Evolutionary conservation across 805 yeast genomes (phyloP).

Genomic region (Candida saitoana): DNA sequence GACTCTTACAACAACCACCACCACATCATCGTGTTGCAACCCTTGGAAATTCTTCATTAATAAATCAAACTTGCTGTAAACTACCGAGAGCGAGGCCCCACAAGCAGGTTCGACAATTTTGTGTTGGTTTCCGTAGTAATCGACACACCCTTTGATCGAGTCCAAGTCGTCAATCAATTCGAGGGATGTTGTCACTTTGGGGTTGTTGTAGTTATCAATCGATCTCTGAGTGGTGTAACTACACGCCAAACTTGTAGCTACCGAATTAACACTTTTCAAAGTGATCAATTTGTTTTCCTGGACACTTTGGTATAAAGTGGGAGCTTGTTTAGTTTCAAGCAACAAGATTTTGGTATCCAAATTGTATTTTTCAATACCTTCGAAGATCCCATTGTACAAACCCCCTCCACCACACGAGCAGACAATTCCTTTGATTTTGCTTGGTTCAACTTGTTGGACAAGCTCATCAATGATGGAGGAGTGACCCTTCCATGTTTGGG

Average conservation of each 20-base stretch:
- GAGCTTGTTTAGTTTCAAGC: slow-evolving; percentile 62
- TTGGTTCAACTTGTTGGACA: slow-evolving; percentile 20
- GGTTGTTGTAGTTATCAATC: slow-evolving; percentile 31
- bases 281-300: slow-evolving; percentile 41
- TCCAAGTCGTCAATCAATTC: slow-evolving; percentile 45
- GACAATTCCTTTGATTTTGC: slow-evolving; percentile 40
- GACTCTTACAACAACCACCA: slow-evolving; percentile 60
- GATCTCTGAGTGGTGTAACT: slow-evolving; percentile 51
- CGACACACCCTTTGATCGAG: slow-evolving; percentile 50
- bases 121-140: slow-evolving; percentile 48
- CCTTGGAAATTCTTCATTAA: slow-evolving; percentile 21
- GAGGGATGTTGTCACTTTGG: slow-evolving; percentile 16
- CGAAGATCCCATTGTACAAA: slow-evolving; percentile 47
- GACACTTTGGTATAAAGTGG: slow-evolving; percentile 52
- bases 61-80: slow-evolving; percentile 33
- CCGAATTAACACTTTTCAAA: slow-evolving; percentile 44
- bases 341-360: slow-evolving; percentile 32
- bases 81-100: slow-evolving; percentile 61
- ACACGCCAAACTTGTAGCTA: slow-evolving; percentile 66
- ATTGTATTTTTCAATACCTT: slow-evolving; percentile 37
- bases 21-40: slow-evolving; percentile 36
- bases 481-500: slow-evolving; percentile 54
- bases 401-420: slow-evolving; percentile 62
- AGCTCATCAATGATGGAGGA: slow-evolving; percentile 45
- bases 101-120: slow-evolving; percentile 67